A percentile compares a stretch with the other conserved stretches of the same genome.
Conservation (phyloP, 2,329 filamentous ascomycete species). For the Xylariomycetidae sp. region DNA sequence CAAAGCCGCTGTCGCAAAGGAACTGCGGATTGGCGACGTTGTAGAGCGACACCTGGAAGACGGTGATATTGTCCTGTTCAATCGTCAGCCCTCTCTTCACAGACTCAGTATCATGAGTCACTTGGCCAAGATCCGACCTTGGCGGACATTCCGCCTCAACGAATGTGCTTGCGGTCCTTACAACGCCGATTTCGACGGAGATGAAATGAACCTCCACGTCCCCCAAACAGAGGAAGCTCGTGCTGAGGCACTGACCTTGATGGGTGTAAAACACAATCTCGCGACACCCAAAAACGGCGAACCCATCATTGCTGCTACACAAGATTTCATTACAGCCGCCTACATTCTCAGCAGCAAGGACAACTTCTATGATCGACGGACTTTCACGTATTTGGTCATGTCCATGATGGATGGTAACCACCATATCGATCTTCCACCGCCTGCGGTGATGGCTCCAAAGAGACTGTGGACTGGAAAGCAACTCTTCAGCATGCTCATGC, state of each 20-base stretch:
- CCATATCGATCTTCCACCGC: slow-evolving; percentile 77
- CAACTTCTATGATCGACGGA: slow-evolving; percentile 80
- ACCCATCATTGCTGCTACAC: slow-evolving; percentile 96
- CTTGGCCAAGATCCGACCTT: slow-evolving; percentile 85
- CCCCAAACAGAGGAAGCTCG: slow-evolving; percentile 96
- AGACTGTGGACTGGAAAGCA: slow-evolving; percentile 96
- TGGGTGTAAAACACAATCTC: slow-evolving; percentile 97
- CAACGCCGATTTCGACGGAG: slow-evolving; percentile 97
- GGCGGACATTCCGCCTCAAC: slow-evolving; percentile 93
- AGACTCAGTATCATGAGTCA: slow-evolving; percentile 98
- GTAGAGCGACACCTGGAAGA: slow-evolving; percentile 95
- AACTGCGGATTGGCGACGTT: slow-evolving; percentile 75
- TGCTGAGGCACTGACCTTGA: slow-evolving; percentile 89
- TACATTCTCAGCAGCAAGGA: slow-evolving; percentile 91
- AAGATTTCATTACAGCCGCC: slow-evolving; percentile 96
- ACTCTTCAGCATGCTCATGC: slow-evolving; percentile 85
- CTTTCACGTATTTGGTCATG: slow-evolving; percentile 83
- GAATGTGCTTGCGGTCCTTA: slow-evolving; percentile 98
- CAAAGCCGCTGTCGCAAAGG: slow-evolving; percentile 62
- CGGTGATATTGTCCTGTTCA: slow-evolving; percentile 94
- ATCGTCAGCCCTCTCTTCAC: slow-evolving; percentile 93
- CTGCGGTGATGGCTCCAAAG: slow-evolving; percentile 78
- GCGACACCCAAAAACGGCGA: slow-evolving; percentile 96
- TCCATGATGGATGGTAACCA: slow-evolving; percentile 85
- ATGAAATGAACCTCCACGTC: slow-evolving; percentile 98